Base-by-base conservation (phyloP, 2,329 filamentous ascomycete species). In the Didymella exigua region DNA sequence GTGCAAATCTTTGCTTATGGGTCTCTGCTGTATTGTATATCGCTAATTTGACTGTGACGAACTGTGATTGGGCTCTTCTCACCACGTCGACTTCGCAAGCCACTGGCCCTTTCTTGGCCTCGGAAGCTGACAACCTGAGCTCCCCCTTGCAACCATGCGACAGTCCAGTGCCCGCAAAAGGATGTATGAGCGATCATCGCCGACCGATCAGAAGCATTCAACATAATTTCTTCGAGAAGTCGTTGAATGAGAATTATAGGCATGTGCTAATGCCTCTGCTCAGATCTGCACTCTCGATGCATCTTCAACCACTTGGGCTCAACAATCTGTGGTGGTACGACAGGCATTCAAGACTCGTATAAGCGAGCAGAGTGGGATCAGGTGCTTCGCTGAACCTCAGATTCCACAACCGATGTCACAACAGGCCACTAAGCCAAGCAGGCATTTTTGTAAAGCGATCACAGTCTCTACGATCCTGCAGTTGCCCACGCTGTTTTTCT, bases 351-450 rank as follows among this genome's bases (percentile, higher is more conserved):
- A 19, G n/a, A 4, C 19, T 40, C 21, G 41, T 27, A 45, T 52
- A 6, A 11, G 21, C 29, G 21, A 41, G n/a, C 24, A 41, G 11
- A 29, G 9, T 26, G 2, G 14, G 3, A 36, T 10, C 30, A 34
- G 21, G 30, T 16, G 29, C 30, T 23, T 14, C 14, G 27, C 27
- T 11, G 19, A 18, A 26, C 14, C 21, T 33, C 18, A 19, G 5
- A 46, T 55, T 49, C 41, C 46, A 55, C 52, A 4, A 41, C 36
- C 10, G 40, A 18, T 43, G 27, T 19, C 31, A 45, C 41, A 31
- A 42, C 38, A 40, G 5, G 19, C 18, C 24, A 18, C 18, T 26
- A 37, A 23, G 4, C 30, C 24, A 29, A 3, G 16, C 24, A 8
- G 16, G 14, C 4, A 10, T 30, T 16, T 26, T 19, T 38, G 48